Conservation (phyloP, 2,329 filamentous ascomycete genomes). For the Knufia petricola region DNA sequence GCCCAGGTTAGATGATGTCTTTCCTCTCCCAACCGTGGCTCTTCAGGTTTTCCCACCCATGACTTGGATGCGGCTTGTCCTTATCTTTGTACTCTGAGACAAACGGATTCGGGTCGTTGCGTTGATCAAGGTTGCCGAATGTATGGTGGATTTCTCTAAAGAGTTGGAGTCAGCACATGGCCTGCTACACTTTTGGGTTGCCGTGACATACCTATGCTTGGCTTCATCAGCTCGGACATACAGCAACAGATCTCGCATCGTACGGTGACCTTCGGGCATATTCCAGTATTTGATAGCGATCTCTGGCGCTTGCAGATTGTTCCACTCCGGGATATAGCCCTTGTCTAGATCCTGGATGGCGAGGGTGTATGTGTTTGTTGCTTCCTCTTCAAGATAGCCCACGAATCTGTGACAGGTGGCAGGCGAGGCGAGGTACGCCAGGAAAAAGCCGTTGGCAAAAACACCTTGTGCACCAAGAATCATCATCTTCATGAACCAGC, state of each 20-base stretch:
- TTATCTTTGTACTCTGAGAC: slow-evolving; percentile 69
- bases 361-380: slow-evolving; percentile 87
- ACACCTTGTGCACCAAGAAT: slow-evolving; percentile 88
- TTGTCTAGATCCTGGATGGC: slow-evolving; percentile 78
- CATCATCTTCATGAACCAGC: slow-evolving; percentile 83
- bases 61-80: slow-evolving; percentile 57
- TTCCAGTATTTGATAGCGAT: slow-evolving; percentile 89
- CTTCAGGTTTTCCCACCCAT: slow-evolving; percentile 55
- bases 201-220: too few species aligned
- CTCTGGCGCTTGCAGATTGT: slow-evolving; percentile 67
- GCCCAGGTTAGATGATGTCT: slow-evolving; percentile 53
- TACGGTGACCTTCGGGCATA: slow-evolving; percentile 73
- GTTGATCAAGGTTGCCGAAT: slow-evolving; percentile 75
- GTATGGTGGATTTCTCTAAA: too few species aligned
- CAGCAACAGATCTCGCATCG: slow-evolving; percentile 76
- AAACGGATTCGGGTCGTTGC: slow-evolving; percentile 85
- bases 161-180: too few species aligned
- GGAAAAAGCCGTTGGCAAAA: slow-evolving; percentile 90
- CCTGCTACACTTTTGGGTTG: too few species aligned
- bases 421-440: slow-evolving; percentile 78
- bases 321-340: slow-evolving; percentile 76
- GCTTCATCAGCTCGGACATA: slow-evolving; percentile 89
- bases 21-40: slow-evolving; percentile 71
- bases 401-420: slow-evolving; percentile 90
- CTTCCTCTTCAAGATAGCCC: slow-evolving; percentile 94